Evolutionary conservation across 1,284 basidiomycete genomes (phyloP).

Genomic region (Apiotrichum siamense): DNA sequence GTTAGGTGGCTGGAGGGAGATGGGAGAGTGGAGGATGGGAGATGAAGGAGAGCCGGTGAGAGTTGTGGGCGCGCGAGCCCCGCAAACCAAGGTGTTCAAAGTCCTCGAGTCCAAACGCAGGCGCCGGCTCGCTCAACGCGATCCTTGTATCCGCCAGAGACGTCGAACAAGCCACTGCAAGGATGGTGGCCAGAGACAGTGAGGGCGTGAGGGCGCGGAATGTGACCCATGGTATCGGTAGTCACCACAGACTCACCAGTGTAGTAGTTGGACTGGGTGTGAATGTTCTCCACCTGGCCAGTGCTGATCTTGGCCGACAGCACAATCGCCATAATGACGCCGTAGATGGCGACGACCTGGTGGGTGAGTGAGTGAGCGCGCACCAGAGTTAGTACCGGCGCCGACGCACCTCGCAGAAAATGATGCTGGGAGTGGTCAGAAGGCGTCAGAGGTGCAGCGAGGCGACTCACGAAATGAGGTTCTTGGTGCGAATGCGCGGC

Average conservation of each 20-base stretch:
- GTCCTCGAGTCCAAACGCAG: no score
- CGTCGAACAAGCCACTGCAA: no score
- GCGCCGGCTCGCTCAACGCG: no score
- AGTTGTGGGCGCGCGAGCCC: no score
- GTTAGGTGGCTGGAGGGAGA: not conserved
- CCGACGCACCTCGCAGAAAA: conserved; percentile 70
- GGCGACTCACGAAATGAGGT: conserved; percentile 76
- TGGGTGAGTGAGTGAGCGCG: not conserved
- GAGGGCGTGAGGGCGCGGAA: no score
- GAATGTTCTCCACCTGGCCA: conserved; percentile 61
- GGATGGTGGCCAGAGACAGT: no score
- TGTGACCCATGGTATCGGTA: not conserved
- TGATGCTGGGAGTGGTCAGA: conserved; percentile 60
- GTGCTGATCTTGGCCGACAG: conserved; percentile 73
- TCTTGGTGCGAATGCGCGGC: conserved; percentile 94
- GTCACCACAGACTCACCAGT: conserved; percentile 58
- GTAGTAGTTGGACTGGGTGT: conserved; percentile 80
- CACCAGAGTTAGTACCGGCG: not conserved
- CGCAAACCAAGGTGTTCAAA: no score
- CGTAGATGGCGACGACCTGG: conserved; percentile 92
- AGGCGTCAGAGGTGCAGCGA: not conserved
- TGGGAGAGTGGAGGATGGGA: no score
- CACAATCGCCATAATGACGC: conserved; percentile 79
- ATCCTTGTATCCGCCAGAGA: no score
- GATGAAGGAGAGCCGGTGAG: not conserved